Conservation (phyloP, 2,329 filamentous ascomycete genomes). For the Beauveria rudraprayagi region DNA sequence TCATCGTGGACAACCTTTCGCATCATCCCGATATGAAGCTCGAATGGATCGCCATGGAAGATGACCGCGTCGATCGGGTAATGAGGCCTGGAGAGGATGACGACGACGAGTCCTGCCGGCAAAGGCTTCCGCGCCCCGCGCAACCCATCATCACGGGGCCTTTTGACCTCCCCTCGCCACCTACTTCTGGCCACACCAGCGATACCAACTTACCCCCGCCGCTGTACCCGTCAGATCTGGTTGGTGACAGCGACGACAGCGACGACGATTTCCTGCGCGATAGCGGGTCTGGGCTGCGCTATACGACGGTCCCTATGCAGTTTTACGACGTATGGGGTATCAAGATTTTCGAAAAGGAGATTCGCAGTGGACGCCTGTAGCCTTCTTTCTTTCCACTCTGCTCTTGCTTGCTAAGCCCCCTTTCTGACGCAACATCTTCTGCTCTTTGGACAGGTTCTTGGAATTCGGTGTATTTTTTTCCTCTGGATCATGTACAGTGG, state of each 20-base stretch:
- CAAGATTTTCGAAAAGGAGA: conserved; percentile 51
- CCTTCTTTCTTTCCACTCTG: neutral
- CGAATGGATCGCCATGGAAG: conserved; percentile 50
- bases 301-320: conserved; percentile 28
- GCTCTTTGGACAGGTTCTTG: neutral
- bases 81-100: conserved; percentile 30
- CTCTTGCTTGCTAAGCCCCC: neutral
- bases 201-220: conserved; percentile 21
- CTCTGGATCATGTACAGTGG: neutral
- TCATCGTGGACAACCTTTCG: conserved; percentile 49
- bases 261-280: conserved; percentile 27
- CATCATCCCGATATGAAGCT: conserved; percentile 48
- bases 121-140: conserved; percentile 18
- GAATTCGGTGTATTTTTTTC: neutral
- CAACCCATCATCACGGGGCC: conserved; percentile 13
- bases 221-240: conserved; percentile 20
- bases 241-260: conserved; percentile 27
- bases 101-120: conserved; percentile 15
- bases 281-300: conserved; percentile 25
- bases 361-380: conserved; percentile 31
- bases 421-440: neutral
- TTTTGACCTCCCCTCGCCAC: neutral
- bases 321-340: conserved; percentile 38
- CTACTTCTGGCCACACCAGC: conserved; percentile 14
- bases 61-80: conserved; percentile 41